These are phyloP conservation scores for Setaria viridis DNA, from an alignment of 202 grass and related monocot species.

Conservation along the genomic window DNA sequence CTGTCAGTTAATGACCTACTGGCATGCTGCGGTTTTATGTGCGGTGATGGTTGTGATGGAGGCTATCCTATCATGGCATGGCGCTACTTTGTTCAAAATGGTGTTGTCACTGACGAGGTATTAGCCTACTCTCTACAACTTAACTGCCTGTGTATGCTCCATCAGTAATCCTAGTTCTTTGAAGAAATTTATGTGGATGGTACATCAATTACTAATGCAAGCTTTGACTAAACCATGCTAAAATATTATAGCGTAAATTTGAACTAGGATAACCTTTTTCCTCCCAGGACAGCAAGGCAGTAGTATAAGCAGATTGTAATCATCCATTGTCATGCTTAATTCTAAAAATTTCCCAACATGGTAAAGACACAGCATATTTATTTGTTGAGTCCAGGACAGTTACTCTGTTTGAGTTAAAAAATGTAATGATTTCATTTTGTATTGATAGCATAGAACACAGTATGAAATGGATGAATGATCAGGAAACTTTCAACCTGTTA, in stretches of 20 bases:
- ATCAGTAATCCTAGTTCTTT: background rate
- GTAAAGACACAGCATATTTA: background rate
- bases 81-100: constrained; percentile 79
- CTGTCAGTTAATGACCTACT: constrained; percentile 92
- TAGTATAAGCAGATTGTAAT: background rate
- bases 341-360: background rate
- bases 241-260: background rate
- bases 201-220: background rate
- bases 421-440: background rate
- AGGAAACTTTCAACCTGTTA: background rate
- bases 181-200: background rate
- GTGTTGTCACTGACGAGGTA: constrained; percentile 92
- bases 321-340: background rate
- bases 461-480: background rate
- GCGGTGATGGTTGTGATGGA: constrained; percentile 95
- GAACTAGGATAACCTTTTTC: background rate
- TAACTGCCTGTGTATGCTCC: constrained; percentile 2
- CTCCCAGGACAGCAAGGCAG: background rate
- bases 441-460: background rate
- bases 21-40: constrained; percentile 95
- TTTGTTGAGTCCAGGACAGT: background rate
- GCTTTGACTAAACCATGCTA: background rate
- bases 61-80: constrained; percentile 89
- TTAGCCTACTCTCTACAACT: background rate
- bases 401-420: background rate